Conservation (phyloP, 805 yeast genomes). For the Lipomyces spencermartinsiae region DNA sequence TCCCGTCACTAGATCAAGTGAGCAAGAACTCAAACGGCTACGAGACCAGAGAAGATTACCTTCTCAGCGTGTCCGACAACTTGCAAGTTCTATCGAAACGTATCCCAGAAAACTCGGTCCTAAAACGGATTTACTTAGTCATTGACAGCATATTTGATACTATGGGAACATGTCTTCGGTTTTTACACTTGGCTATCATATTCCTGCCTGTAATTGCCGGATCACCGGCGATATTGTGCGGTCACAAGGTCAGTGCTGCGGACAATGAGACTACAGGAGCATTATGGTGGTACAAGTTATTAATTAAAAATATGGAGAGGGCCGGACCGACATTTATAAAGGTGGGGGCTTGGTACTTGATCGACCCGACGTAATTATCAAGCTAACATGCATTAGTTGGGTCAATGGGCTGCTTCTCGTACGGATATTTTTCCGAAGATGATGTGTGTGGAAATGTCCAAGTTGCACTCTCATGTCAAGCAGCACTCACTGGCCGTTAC, state of each 20-base stretch:
- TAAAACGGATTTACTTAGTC: neutral
- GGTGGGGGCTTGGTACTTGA: constrained; percentile 37
- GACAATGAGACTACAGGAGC: constrained; percentile 64
- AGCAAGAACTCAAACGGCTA: constrained; percentile 9
- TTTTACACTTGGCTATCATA: constrained; percentile 67
- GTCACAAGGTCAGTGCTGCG: constrained; percentile 47
- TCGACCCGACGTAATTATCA: neutral
- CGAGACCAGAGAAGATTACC: constrained; percentile 33
- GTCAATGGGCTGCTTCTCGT: constrained; percentile 99
- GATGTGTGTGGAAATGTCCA: constrained; percentile 76
- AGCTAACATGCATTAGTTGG: constrained; percentile 66
- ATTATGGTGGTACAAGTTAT: constrained; percentile 68
- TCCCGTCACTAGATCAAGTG: constrained; percentile 28
- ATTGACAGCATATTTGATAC: constrained; percentile 58
- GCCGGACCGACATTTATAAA: constrained; percentile 87
- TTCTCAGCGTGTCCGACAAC: constrained; percentile 25
- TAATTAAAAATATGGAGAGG: constrained; percentile 70
- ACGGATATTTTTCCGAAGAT: constrained; percentile 87
- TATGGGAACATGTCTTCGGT: constrained; percentile 66
- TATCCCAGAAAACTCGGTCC: constrained; percentile 3
- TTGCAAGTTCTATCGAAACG: constrained; percentile 7
- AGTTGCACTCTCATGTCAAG: constrained; percentile 81
- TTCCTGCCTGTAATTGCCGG: constrained; percentile 72
- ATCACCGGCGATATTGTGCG: constrained; percentile 65
- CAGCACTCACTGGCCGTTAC: constrained; percentile 73